These are phyloP conservation scores for Leccinum subtestaceum DNA, from an alignment of 768 basidiomycete genomes.

Conservation along the genomic window DNA sequence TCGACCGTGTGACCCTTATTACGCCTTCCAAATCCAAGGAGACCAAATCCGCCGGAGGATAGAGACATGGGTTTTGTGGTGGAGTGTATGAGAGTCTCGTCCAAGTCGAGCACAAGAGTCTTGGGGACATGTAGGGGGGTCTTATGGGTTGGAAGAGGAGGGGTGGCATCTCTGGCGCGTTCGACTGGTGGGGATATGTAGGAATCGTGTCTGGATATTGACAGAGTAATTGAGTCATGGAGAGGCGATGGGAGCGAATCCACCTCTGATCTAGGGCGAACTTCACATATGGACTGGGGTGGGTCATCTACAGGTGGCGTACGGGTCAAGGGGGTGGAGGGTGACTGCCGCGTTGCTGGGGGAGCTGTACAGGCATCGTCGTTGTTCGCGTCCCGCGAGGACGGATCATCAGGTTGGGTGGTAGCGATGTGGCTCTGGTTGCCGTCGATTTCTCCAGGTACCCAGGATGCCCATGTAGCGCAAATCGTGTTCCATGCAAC, in stretches of 20 bases:
- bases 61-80: constrained; percentile 75
- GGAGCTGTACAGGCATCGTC: constrained; percentile 20
- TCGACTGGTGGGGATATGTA: constrained; percentile 18
- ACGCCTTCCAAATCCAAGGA: constrained; percentile 58
- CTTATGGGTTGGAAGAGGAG: constrained; percentile 48
- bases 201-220: constrained; percentile 11
- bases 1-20: constrained; percentile 87
- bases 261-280: constrained; percentile 14
- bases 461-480: constrained; percentile 54
- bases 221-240: constrained; percentile 9
- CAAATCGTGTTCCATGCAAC: constrained; percentile 68
- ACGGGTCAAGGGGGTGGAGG: constrained; percentile 24
- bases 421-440: constrained; percentile 9
- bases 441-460: constrained; percentile 24
- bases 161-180: constrained; percentile 46
- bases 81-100: constrained; percentile 98
- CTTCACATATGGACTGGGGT: constrained; percentile 4
- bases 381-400: constrained; percentile 5
- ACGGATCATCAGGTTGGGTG: constrained; percentile 9
- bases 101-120: constrained; percentile 94
- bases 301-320: constrained; percentile 22
- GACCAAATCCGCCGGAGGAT: constrained; percentile 48
- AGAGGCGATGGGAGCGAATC: constrained; percentile 20
- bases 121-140: constrained; percentile 82
- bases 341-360: constrained; percentile 16